These are phyloP conservation scores for Cryphonectria japonica DNA, from an alignment of 2,329 filamentous ascomycete species.

Conservation along the genomic window DNA sequence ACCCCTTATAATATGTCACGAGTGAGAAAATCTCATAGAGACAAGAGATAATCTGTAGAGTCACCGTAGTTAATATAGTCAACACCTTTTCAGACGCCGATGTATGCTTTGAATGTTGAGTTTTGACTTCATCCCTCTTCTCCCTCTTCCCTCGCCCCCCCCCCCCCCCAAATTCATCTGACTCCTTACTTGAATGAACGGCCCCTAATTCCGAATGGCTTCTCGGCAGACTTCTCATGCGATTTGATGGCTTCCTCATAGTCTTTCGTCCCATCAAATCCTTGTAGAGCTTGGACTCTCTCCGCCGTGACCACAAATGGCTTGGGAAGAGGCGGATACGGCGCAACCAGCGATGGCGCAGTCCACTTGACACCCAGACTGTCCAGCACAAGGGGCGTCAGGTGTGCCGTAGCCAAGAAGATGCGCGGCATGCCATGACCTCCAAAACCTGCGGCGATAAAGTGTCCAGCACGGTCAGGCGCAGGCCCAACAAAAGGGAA, in stretches of 20 bases:
- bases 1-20: no score
- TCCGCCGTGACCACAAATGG: slow-evolving; percentile 37
- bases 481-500: slow-evolving; percentile 37
- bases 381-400: slow-evolving; percentile 34
- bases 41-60: not conserved
- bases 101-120: not conserved
- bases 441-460: slow-evolving; percentile 35
- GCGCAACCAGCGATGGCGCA: slow-evolving; percentile 30
- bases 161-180: no score
- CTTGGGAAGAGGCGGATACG: slow-evolving; percentile 35
- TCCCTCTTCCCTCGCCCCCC: not conserved
- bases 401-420: slow-evolving; percentile 36
- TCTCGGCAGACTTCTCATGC: slow-evolving; percentile 29
- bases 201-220: slow-evolving; percentile 30
- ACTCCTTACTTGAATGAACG: slow-evolving; percentile 6
- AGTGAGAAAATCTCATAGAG: not conserved
- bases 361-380: slow-evolving; percentile 32
- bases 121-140: no score
- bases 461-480: slow-evolving; percentile 34
- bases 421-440: slow-evolving; percentile 41
- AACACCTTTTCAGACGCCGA: not conserved
- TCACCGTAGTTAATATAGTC: not conserved
- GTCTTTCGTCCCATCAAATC: slow-evolving; percentile 22
- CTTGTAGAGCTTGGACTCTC: slow-evolving; percentile 33
- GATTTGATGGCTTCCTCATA: slow-evolving; percentile 18